Base-by-base conservation (phyloP, 352 stramenopile species). In the Peronospora destructor region DNA sequence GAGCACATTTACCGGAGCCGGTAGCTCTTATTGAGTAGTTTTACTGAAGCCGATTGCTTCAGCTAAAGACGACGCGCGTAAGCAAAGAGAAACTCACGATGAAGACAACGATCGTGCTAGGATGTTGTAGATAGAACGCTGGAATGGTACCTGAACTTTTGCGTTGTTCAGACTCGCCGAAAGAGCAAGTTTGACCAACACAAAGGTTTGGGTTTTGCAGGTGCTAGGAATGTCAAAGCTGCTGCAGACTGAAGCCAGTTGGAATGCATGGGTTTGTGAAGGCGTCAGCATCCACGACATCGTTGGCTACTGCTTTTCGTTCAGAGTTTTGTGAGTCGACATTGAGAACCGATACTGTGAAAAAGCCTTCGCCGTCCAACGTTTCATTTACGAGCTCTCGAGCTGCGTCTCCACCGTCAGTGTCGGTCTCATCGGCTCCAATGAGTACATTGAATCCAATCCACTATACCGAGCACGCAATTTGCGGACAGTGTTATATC, bases 121-220 rank as follows among this genome's bases (percentile, higher is more conserved):
- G 71, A 88, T 38, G 62, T 58, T 12, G 53, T 50, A 23, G 80
- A 88, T 88, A 53, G 56, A 72, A 33, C 68, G 76, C 14, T 91
- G 73, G 73, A 72, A 67, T 14, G 59, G 69, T n/a, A 82, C 41
- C n/a, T n/a, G n/a, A n/a, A n/a, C n/a, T n/a, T n/a, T n/a, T n/a
- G n/a, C n/a, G n/a, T n/a, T n/a, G n/a, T n/a, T n/a, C n/a, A n/a
- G n/a, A n/a, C n/a, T 38, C 64, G 64, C 8, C 61, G 60, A 6
- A 89, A 80, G 23, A 76, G 48, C 25, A 87, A 85, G 34, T 59
- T 66, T 11, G 78, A 85, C 1, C 70, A 80, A 52, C 72, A 77
- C 5, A 78, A 84, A 72, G 83, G 82, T 16, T 54, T 92, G 12
- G 82, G 82, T 0, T 89, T 92, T 37, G 55, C 53, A 29, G 51